phyloP scores from a whole-genome alignment of 192 early-diverging fungal genomes.

The Coemansia sp. region DNA sequence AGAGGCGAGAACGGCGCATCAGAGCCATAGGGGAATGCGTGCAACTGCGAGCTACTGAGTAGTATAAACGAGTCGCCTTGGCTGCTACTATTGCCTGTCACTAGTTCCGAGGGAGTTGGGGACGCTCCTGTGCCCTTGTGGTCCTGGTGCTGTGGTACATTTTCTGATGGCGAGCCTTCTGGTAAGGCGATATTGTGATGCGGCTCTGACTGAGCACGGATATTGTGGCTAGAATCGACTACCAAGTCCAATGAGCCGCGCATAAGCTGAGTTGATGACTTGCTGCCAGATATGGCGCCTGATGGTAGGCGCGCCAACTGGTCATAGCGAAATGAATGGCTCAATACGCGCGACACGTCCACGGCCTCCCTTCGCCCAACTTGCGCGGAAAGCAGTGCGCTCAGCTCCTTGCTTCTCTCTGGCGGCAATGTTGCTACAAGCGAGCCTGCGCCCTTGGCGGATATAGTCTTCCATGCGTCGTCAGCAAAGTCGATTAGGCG shows the following conservation, averaged over 20 bases:
- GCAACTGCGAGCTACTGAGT: slow-evolving; percentile 46
- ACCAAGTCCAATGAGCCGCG: slow-evolving; percentile 39
- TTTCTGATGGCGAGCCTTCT: not conserved
- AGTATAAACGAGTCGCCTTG: slow-evolving; percentile 50
- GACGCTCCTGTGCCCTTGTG: not conserved
- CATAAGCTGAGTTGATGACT: slow-evolving; percentile 11
- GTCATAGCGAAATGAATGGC: slow-evolving; percentile 39
- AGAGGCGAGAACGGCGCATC: slow-evolving; percentile 1
- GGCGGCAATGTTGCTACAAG: slow-evolving; percentile 29
- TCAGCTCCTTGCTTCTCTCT: slow-evolving; percentile 22
- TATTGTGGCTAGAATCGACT: slow-evolving; percentile 5
- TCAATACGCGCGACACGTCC: slow-evolving; percentile 34
- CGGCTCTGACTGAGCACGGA: not conserved
- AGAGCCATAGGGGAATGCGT: slow-evolving; percentile 5
- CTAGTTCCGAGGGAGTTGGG: not conserved
- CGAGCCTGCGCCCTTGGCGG: slow-evolving; percentile 10
- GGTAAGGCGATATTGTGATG: not conserved
- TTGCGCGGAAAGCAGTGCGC: not conserved
- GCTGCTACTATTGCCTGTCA: slow-evolving; percentile 13
- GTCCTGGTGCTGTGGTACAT: not conserved
- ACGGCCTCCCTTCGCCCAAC: not conserved
- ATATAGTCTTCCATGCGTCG: slow-evolving; percentile 17
- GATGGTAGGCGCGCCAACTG: slow-evolving; percentile 6
- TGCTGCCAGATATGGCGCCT: slow-evolving; percentile 2
- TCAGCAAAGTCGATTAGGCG: slow-evolving; percentile 16